Evolutionary conservation across 2,329 filamentous ascomycete species (phyloP).

Genomic region (Fusarium buxicola): DNA sequence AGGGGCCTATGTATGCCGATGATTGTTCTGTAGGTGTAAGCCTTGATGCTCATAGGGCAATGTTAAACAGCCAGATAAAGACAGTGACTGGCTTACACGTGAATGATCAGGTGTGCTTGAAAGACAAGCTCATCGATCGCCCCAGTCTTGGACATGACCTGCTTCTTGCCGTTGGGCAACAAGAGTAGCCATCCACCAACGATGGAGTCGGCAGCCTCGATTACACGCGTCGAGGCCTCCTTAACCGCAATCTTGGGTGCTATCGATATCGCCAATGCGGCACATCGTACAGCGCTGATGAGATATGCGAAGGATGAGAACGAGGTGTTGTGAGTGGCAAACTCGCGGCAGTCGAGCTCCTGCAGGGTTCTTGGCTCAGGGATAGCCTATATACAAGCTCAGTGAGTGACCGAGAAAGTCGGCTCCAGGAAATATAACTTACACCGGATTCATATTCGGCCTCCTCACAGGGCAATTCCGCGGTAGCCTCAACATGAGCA

Average conservation of each 20-base stretch:
- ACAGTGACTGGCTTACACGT: conserved; percentile 20
- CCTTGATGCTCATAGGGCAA: accelerated
- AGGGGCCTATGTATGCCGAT: conserved; percentile 32
- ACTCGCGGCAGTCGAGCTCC: conserved; percentile 33
- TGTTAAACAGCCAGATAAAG: too few species aligned
- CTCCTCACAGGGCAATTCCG: conserved; percentile 74
- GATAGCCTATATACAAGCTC: neutral
- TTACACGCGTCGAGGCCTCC: conserved; percentile 21
- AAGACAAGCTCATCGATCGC: conserved; percentile 36
- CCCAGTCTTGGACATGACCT: conserved; percentile 9
- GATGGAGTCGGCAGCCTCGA: conserved; percentile 30
- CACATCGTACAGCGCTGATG: conserved; percentile 19
- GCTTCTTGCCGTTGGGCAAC: conserved; percentile 14
- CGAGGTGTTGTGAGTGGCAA: neutral
- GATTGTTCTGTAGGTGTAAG: conserved; percentile 19
- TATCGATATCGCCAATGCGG: conserved; percentile 15
- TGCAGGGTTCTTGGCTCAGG: conserved; percentile 18
- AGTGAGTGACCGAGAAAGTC: neutral
- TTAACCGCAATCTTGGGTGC: conserved; percentile 16
- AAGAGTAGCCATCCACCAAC: conserved; percentile 30
- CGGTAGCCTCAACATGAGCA: conserved; percentile 60
- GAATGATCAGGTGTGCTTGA: conserved; percentile 28
- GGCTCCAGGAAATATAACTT: conserved; percentile 3
- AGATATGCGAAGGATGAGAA: conserved; percentile 38
- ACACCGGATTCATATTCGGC: conserved; percentile 60